Base-by-base conservation (phyloP, 805 yeast species). In the Isabelozyma pseudorhagii region DNA sequence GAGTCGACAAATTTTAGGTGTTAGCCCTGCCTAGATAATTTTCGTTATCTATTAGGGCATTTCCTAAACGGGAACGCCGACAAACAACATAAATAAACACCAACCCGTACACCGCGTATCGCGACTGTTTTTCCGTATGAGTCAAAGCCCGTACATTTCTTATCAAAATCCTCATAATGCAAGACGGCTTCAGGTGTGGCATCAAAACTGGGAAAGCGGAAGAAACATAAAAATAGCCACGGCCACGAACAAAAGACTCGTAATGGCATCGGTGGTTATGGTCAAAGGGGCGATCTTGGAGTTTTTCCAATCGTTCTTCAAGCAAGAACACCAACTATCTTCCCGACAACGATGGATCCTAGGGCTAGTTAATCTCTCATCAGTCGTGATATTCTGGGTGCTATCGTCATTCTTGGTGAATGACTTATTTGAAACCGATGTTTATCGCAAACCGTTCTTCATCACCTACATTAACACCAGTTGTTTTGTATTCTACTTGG, bases 401-500 rank as follows among this genome's bases (percentile, higher is more conserved):
- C 70, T 87, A 38, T 89, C 97, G 4, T 89, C 96, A 4, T 93
- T 91, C 57, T 66, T 93, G 44, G 85, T 94, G 38, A 91, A 89
- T 66, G 84, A 82, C 41, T 72, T 89, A 40, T 87, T 89, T 57
- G 90, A 84, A 56, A 77, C 80, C 44, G 81, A 78, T 50, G 71
- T 77, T 27, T 94, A 90, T 66, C 70, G 90, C 44, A 94, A 94
- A 68, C 99, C 99, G 14, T 92, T 90, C 62, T 80, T 92, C 53
- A 88, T 94, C 57, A 94, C 99, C 2, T 94, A 93, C 71, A 67
- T 93, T 57, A 94, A 92, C 70, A 92, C 98, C 0, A 84, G 90
- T 1, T 81, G 94, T 4, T 94, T 94, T 65, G 75, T 82, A 7
- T 74, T 93, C 46, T 94, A 93, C 64, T 71, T 94, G 46, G 63